Evolutionary conservation across 2,329 filamentous ascomycete genomes (phyloP).

Genomic region (Neocatenulostroma microsporum): DNA sequence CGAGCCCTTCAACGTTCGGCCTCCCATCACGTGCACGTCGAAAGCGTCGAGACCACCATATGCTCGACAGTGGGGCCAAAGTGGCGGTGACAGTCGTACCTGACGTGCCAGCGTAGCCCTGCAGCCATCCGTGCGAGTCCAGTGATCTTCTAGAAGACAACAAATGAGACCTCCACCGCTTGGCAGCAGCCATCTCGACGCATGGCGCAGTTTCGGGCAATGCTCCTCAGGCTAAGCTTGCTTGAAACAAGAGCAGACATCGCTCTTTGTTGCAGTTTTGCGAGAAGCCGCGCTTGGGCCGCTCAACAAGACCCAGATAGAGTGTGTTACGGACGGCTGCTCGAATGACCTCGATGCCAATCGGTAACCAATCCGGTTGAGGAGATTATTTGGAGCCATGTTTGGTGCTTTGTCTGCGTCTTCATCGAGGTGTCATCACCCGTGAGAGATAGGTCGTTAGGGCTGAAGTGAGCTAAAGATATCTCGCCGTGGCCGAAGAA

Average conservation of each 20-base stretch:
- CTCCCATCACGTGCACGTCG: constrained; percentile 3
- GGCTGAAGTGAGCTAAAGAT: constrained; percentile 6
- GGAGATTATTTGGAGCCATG: background rate
- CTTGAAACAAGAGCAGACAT: background rate
- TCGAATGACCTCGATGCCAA: constrained; percentile 1
- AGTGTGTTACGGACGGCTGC: background rate
- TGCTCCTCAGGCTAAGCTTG: background rate
- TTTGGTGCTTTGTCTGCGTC: too few relatives aligned
- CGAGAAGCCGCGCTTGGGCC: background rate
- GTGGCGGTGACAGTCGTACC: constrained; percentile 24
- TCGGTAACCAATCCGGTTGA: constrained; percentile 2
- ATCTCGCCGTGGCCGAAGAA: constrained; percentile 15
- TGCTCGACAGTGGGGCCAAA: constrained; percentile 15
- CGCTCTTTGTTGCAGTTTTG: background rate
- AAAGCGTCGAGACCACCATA: background rate
- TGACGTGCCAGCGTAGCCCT: constrained; percentile 21
- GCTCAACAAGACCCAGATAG: background rate
- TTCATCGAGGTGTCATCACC: background rate
- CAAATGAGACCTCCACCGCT: constrained; percentile 17
- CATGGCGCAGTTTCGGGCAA: constrained; percentile 9
- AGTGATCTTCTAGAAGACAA: constrained; percentile 23
- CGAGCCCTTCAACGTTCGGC: too few relatives aligned
- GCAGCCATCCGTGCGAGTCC: constrained; percentile 20
- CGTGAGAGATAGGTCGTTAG: background rate
- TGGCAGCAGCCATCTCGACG: constrained; percentile 3